A percentile compares a stretch with the other conserved stretches of the same genome.
phyloP scores from a whole-genome alignment of 306 rosid species.

The Malus orientalis region DNA sequence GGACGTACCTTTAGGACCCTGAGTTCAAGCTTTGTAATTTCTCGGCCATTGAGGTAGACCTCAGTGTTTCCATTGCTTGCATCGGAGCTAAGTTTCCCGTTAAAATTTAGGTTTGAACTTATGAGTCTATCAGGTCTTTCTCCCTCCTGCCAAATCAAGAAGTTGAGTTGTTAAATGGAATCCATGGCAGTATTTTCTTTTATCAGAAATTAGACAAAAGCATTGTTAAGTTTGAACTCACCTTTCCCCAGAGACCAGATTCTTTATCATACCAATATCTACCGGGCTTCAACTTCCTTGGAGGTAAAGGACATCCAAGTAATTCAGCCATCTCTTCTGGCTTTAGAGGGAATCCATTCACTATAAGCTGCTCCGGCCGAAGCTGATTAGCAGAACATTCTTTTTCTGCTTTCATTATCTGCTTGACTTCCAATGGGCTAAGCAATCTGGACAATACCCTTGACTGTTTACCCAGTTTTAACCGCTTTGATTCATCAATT shows the following conservation, averaged over 20 bases:
- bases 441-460: constrained; percentile 76
- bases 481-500: constrained; percentile 79
- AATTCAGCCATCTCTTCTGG: constrained; percentile 88
- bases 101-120: constrained; percentile 86
- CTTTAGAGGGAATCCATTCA: constrained; percentile 68
- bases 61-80: constrained; percentile 93
- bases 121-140: constrained; percentile 86
- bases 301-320: constrained; percentile 85
- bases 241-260: constrained; percentile 99
- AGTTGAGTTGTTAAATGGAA: constrained; percentile 7
- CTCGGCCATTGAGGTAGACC: constrained; percentile 93
- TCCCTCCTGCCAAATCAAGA: constrained; percentile 65
- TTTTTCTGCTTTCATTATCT: constrained; percentile 96
- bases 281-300: constrained; percentile 85
- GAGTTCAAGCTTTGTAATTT: constrained; percentile 88
- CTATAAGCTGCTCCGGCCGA: constrained; percentile 88
- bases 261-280: constrained; percentile 99
- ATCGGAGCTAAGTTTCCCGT: constrained; percentile 65
- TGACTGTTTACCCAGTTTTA: constrained; percentile 76
- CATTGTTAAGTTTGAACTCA: constrained; percentile 25
- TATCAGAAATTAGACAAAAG: background rate
- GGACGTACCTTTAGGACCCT: constrained; percentile 77
- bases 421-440: constrained; percentile 96
- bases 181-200: background rate
- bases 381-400: constrained; percentile 97